phyloP scores from a whole-genome alignment of 768 basidiomycete species.

The Paxillus ammoniavirescens region DNA sequence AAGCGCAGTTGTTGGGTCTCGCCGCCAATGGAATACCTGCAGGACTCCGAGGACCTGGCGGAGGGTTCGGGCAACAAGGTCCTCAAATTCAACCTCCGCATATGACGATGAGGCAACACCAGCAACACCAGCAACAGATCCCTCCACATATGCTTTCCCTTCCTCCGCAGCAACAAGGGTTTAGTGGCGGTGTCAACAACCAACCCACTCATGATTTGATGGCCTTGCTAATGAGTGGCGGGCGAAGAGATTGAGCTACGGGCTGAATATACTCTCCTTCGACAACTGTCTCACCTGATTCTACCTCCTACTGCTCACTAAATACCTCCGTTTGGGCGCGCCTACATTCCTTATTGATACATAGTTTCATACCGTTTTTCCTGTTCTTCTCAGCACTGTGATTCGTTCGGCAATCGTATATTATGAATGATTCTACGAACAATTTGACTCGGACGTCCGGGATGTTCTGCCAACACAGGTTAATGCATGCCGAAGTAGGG shows the following conservation, averaged over 20 bases:
- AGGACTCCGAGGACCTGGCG: conserved; percentile 46
- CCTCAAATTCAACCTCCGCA: conserved; percentile 32
- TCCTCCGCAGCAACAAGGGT: conserved; percentile 62
- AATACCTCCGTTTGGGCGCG: conserved; percentile 22
- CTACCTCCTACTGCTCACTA: conserved; percentile 7
- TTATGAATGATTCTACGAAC: conserved; percentile 21
- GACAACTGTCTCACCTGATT: conserved; percentile 11
- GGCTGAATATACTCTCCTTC: conserved; percentile 11
- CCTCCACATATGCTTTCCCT: conserved; percentile 52
- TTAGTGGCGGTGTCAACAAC: conserved; percentile 43
- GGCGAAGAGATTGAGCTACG: conserved; percentile 56
- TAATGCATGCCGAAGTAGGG: too few relatives aligned
- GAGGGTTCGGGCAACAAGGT: conserved; percentile 37
- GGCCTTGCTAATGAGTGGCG: conserved; percentile 78
- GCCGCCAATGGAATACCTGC: conserved; percentile 44
- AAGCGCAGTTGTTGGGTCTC: conserved; percentile 45
- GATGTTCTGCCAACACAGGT: too few relatives aligned
- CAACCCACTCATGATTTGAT: conserved; percentile 75
- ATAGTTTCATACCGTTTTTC: conserved; percentile 26
- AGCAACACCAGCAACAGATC: conserved; percentile 47
- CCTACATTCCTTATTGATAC: conserved; percentile 33
- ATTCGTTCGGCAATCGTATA: conserved; percentile 14
- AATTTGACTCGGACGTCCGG: background rate
- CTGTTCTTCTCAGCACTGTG: conserved; percentile 15
- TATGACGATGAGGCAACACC: conserved; percentile 32